phyloP scores from a whole-genome alignment of 257 asterid species.

The Solanum sejunctum region DNA sequence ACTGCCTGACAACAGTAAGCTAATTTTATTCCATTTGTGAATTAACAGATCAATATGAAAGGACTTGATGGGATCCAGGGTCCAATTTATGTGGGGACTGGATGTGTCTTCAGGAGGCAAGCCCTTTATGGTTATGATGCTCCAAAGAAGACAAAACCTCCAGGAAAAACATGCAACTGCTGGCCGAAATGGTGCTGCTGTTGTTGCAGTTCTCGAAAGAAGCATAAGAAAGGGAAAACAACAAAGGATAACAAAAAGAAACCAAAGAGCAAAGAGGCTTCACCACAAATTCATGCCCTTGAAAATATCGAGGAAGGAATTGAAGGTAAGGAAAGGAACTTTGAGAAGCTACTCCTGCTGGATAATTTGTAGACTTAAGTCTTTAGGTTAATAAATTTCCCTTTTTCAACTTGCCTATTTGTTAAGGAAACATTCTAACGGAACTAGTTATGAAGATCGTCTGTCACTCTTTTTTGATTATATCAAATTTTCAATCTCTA shows the following conservation, averaged over 20 bases:
- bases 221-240: constrained; percentile 43
- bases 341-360: background rate
- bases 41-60: constrained; percentile 77
- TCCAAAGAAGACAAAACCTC: constrained; percentile 81
- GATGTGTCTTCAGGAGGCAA: constrained; percentile 93
- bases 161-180: constrained; percentile 93
- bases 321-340: constrained; percentile 47
- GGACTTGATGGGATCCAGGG: constrained; percentile 99
- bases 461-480: background rate
- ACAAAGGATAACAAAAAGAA: constrained; percentile 52
- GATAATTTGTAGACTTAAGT: background rate
- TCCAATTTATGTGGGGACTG: constrained; percentile 94
- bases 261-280: constrained; percentile 52
- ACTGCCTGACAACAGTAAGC: background rate
- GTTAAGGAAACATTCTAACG: background rate
- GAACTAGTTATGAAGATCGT: background rate
- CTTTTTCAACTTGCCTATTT: background rate
- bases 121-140: constrained; percentile 91
- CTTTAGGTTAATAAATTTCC: background rate
- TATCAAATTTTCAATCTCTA: background rate
- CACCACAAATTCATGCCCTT: constrained; percentile 91
- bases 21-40: constrained; percentile 2
- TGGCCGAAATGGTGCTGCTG: constrained; percentile 76
- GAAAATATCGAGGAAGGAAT: constrained; percentile 94
- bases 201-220: constrained; percentile 49